These are phyloP conservation scores for Seiridium cupressi DNA, from an alignment of 2,329 filamentous ascomycete species.

Conservation along the genomic window DNA sequence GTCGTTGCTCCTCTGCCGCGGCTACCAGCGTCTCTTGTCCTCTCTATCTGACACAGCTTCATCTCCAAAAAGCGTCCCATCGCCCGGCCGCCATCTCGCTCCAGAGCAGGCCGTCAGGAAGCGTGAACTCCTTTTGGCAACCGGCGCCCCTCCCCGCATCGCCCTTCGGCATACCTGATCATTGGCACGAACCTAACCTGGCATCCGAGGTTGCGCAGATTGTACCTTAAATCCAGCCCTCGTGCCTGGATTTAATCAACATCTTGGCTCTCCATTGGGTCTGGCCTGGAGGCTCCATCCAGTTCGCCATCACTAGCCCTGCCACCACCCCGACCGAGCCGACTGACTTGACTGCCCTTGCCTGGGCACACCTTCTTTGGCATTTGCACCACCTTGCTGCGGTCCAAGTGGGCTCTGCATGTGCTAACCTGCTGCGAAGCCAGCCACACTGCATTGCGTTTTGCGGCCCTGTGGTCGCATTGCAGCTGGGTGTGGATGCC, in stretches of 20 bases:
- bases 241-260: not conserved
- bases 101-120: not conserved
- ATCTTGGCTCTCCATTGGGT: not conserved
- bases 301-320: too few species aligned
- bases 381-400: not conserved
- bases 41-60: slow-evolving; percentile 5
- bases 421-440: not conserved
- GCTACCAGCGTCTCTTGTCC: not conserved
- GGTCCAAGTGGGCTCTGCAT: not conserved
- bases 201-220: too few species aligned
- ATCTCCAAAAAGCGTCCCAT: not conserved
- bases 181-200: not conserved
- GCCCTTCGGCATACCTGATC: not conserved
- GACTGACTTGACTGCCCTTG: too few species aligned
- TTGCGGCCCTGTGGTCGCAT: not conserved
- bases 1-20: not conserved
- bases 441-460: slow-evolving; percentile 2
- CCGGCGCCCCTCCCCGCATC: not conserved
- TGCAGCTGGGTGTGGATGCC: not conserved
- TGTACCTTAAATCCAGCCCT: not conserved
- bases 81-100: not conserved
- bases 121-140: not conserved
- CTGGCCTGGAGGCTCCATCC: not conserved
- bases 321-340: too few species aligned
- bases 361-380: not conserved